Evolutionary conservation across 176 grass and related monocot genomes (phyloP).

Genomic region (Avena eriantha): DNA sequence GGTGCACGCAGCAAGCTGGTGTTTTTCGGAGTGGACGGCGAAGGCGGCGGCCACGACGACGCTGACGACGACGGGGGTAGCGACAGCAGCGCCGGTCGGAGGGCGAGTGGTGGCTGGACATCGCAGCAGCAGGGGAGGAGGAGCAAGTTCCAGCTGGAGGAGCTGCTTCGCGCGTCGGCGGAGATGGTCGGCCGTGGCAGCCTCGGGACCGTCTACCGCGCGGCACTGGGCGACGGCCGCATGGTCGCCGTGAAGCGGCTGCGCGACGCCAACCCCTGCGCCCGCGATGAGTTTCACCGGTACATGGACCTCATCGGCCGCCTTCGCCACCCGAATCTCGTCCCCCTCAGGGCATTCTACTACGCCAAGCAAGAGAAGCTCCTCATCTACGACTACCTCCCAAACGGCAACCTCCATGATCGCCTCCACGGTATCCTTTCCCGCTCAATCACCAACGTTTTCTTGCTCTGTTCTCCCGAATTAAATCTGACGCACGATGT

Average conservation of each 20-base stretch:
- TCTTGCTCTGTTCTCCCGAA: background rate
- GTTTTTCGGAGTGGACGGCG: conserved; percentile 67
- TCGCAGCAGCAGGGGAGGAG: conserved; percentile 41
- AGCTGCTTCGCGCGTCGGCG: conserved; percentile 83
- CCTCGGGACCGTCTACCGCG: conserved; percentile 85
- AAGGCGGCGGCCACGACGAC: background rate
- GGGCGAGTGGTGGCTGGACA: conserved; percentile 3
- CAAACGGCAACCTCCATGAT: conserved; percentile 76
- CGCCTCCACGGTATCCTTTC: conserved; percentile 59
- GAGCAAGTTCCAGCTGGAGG: conserved; percentile 76
- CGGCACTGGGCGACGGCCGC: conserved; percentile 70
- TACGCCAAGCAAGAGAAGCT: conserved; percentile 95
- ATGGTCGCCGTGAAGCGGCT: conserved; percentile 88
- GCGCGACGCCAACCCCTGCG: conserved; percentile 71
- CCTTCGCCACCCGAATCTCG: conserved; percentile 73
- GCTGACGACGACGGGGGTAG: conserved; percentile 34
- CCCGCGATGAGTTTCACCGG: conserved; percentile 71
- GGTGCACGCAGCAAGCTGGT: conserved; percentile 81
- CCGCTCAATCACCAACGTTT: too few relatives aligned
- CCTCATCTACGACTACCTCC: conserved; percentile 87
- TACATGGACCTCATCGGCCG: conserved; percentile 96
- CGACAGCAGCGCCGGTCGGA: conserved; percentile 38
- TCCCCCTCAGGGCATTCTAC: conserved; percentile 77
- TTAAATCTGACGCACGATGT: background rate
- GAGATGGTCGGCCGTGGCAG: conserved; percentile 86